Base-by-base conservation (phyloP, 768 basidiomycete genomes). In the Trametes cinnabarina region DNA sequence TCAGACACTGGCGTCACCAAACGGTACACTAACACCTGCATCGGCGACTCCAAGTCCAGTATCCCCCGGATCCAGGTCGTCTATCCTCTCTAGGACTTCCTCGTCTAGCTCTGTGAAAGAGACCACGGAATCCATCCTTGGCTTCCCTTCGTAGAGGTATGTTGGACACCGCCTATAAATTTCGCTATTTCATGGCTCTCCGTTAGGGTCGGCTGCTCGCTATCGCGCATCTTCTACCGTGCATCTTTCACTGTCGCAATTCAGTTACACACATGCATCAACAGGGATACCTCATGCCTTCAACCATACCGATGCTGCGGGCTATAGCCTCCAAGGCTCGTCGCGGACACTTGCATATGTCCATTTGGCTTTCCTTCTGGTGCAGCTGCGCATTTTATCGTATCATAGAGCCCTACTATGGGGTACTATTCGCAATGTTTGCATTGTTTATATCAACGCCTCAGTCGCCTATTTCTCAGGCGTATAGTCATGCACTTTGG, bases 101-200 rank as follows among this genome's bases (percentile, higher is more conserved):
- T 62, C 64, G 15, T 40, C 50, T 9, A 55, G 57, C 17, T 65
- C 63, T 7, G 35, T 62, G 20, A 51, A 46, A 30, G 64, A 61
- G 7, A 40, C 58, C 3, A 48, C 60, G n/a, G 52, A 58, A 20
- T 22, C 50, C 12, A 20, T 20, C 3, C 19, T 37, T 1, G 40
- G 17, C 26, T 6, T 20, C 11, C 32, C 53, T 15, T 40, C 54
- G 17, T 55, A 19, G 39, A n/a, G 22, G 53, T 55, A 28, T 1
- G 53, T 46, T 22, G 4, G 4, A 17, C 19, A 3, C 19, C n/a
- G 20, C 19, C 9, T 12, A 12, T 32, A 6, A 32, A 32, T 7
- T 1, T 32, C 6, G 37, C 9, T 15, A 39, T 34, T 34, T 34
- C n/a, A n/a, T n/a, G n/a, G n/a, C n/a, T n/a, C n/a, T n/a, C n/a